Base-by-base conservation (phyloP, 1,284 basidiomycete species). In the Lentinula novae-zelandiae region DNA sequence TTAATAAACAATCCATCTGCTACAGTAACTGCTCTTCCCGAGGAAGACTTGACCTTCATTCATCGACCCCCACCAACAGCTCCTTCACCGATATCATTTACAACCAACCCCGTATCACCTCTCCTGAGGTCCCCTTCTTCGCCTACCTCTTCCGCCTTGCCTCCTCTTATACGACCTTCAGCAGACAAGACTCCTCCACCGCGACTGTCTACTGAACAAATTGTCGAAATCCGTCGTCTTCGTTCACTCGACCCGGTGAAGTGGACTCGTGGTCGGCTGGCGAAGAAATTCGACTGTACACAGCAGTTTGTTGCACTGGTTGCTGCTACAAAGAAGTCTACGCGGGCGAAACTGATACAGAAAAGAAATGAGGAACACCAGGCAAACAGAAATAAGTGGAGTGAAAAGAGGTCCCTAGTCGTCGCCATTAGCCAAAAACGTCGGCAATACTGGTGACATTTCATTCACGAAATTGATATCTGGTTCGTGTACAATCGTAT, bases 11-110 rank as follows among this genome's bases (percentile, higher is more conserved):
- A 80, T 63, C 79, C 84, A 15, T 78, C 81, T 50, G 85, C 84
- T 39, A 73, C 75, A 38, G 81, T 86, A 65, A 82, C 82, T n/a
- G 64, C 77, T 9, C 73, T 90, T 48, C 72, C 79, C 3, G 83
- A 83, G 61, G 79, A 81, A 59, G 75, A 78, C 63, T 71, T 90
- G 60, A 89, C 88, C 0, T 92, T 92, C 70, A 85, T 92, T 63
- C 88, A 89, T 70, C 85, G 90, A 49, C 88, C 88, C 31, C 90
- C 90, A 0, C 88, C 90, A 0, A 83, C 86, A 2, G 80, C 84
- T 8, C 85, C 87, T 4, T 80, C 89, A 13, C 89, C 89, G 5
- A 76, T 80, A 62, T 92, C 90, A 17, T 82, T 85, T 61, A 86
- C 84, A 2, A 83, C 84, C 8, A 76, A 79, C 13, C 90, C 90